Percentiles rank a stretch among this genome's conserved stretches.
These are phyloP conservation scores for Phoma sp. DNA, from an alignment of 2,329 filamentous ascomycete genomes.

Conservation along the genomic window DNA sequence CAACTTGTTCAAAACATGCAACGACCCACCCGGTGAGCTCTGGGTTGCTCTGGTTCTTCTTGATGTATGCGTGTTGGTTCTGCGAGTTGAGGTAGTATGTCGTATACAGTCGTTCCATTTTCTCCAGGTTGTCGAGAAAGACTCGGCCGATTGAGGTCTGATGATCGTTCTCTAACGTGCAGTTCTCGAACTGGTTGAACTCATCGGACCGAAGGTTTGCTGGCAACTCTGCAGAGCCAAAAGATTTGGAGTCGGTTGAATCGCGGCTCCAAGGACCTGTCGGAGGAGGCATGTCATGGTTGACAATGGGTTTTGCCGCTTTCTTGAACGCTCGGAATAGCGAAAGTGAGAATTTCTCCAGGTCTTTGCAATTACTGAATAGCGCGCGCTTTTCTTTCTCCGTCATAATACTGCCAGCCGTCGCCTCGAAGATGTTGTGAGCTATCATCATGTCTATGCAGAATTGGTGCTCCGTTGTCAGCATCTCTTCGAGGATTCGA, in stretches of 20 bases:
- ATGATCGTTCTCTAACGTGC: constrained; percentile 59
- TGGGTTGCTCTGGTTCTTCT: constrained; percentile 60
- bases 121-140: constrained; percentile 61
- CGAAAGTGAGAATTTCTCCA: constrained; percentile 81
- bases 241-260: constrained; percentile 25
- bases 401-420: constrained; percentile 79
- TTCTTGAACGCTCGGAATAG: constrained; percentile 84
- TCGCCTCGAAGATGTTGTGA: constrained; percentile 96
- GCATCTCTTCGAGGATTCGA: constrained; percentile 86
- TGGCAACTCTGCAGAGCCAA: constrained; percentile 25
- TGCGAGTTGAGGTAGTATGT: constrained; percentile 71
- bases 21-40: constrained; percentile 80
- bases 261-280: constrained; percentile 34
- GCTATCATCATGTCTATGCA: constrained; percentile 96
- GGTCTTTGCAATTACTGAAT: constrained; percentile 91
- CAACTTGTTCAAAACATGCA: constrained; percentile 90
- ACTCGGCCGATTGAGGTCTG: constrained; percentile 65
- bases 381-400: constrained; percentile 85
- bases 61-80: constrained; percentile 67
- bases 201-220: constrained; percentile 27
- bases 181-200: constrained; percentile 39
- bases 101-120: constrained; percentile 70
- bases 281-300: constrained; percentile 47
- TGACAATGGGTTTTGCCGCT: constrained; percentile 79
- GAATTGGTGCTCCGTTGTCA: constrained; percentile 91